Percentiles rank a stretch among this genome's conserved stretches.
Evolutionary conservation across 31 red algal species (phyloP).

Genomic region (Odonthalia washingtoniensis): DNA sequence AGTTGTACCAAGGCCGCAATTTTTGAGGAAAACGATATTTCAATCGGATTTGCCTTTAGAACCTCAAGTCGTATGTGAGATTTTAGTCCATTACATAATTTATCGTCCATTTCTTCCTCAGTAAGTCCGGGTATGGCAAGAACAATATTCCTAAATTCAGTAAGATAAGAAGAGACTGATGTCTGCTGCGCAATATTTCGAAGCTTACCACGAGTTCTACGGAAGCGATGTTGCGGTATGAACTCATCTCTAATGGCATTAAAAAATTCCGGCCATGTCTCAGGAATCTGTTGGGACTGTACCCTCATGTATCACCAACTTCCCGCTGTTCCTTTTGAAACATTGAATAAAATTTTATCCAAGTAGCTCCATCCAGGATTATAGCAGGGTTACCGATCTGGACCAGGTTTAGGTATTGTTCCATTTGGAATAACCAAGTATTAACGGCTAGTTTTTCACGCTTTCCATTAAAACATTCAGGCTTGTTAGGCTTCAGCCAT

Average conservation of each 20-base stretch:
- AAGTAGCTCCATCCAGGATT: not conserved
- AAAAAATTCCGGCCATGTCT: not conserved
- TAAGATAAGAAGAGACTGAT: not conserved
- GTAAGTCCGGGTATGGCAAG: not conserved
- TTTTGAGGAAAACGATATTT: too few relatives aligned
- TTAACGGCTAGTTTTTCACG: constrained; percentile 10
- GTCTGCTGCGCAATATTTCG: not conserved
- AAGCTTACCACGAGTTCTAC: not conserved
- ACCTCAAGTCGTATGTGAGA: constrained; percentile 3
- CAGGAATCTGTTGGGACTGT: not conserved
- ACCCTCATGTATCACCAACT: not conserved
- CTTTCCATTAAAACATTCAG: constrained; percentile 8
- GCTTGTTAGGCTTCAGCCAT: constrained; percentile 30
- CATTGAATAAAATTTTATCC: constrained; percentile 3
- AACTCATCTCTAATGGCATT: not conserved
- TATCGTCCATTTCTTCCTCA: not conserved
- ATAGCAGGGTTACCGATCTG: not conserved
- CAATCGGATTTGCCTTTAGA: not conserved
- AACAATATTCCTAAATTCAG: constrained; percentile 4
- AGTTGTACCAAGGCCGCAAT: too few relatives aligned
- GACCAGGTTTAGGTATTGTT: constrained; percentile 18
- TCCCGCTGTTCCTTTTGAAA: not conserved
- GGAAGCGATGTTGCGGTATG: not conserved
- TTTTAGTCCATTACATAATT: not conserved
- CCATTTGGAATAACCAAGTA: constrained; percentile 9